Base-by-base conservation (phyloP, 2,329 filamentous ascomycete species). In the Diaporthe ilicicola region DNA sequence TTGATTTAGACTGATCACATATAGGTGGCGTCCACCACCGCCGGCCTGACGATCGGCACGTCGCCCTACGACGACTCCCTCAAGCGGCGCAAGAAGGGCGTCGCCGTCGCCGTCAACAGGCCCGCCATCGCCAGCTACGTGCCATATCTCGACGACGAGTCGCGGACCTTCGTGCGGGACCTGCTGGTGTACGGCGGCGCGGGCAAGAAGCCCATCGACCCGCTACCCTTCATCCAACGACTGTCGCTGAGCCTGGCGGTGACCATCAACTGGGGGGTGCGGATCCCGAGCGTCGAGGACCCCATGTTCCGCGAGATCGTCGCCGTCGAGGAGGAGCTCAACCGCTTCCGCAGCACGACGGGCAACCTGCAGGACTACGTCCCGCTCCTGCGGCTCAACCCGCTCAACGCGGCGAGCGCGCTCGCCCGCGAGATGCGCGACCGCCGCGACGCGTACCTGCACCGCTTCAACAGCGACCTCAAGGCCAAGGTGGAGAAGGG, bases 31-130 rank as follows among this genome's bases (percentile, higher is more conserved):
- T 70, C 91, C 86, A 78, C 76, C 37, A 75, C 74, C 1, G 73
- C 77, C 2, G 78, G 79, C 8, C 79, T 77, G 0, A 79, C 77
- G 17, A 91, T 92, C 67, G 90, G 90, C 2, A 92, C 90, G 1
- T 91, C 89, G 0, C 90, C 90, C 0, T 92, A 90, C 89, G 89
- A 92, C 74, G 90, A 91, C 66, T 90, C 88, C 19, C 91, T 89
- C 80, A 92, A 92, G 77, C 84, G 85, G 13, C 83, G 90, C 8
- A 85, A 90, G 50, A 92, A 91, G 82, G 89, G 90, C 3, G 90
- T 90, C 0, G 90, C 90, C 0, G 91, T 89, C 0, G 90, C 90
- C 0, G 82, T 92, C 54, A 92, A 92, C 78, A 84, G 88, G 6
- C 89, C 90, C 0, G 88, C 89, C 0, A 88, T 90, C 8, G 88